These are phyloP conservation scores for Haplosporangium gracile DNA, from an alignment of 192 early-diverging fungal species.

Conservation along the genomic window DNA sequence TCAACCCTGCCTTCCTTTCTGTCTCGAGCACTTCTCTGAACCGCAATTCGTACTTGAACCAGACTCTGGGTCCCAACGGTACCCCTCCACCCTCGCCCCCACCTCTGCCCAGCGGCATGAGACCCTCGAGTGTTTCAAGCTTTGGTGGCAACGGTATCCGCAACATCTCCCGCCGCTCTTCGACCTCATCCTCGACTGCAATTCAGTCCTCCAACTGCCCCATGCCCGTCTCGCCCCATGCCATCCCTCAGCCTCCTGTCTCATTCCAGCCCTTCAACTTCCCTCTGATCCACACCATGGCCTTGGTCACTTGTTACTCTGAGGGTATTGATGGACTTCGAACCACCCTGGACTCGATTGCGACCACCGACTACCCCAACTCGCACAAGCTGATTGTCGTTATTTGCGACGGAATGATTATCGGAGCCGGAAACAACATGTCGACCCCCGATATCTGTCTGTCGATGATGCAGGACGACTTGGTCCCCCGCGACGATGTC, in stretches of 20 bases:
- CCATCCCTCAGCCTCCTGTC: conserved; percentile 55
- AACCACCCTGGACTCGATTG: conserved; percentile 84
- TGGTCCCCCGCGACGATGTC: conserved; percentile 71
- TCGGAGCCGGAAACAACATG: conserved; percentile 79
- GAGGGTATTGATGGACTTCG: conserved; percentile 78
- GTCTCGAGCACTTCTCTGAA: conserved; percentile 30
- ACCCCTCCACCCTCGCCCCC: conserved; percentile 54
- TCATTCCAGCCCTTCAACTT: conserved; percentile 69
- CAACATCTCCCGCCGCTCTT: conserved; percentile 46
- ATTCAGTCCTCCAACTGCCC: conserved; percentile 40
- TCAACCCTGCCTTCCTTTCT: conserved; percentile 47
- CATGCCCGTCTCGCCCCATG: conserved; percentile 51
- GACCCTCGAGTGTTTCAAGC: conserved; percentile 38
- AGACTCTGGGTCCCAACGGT: conserved; percentile 36
- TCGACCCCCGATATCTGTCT: conserved; percentile 86
- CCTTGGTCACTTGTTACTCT: conserved; percentile 85
- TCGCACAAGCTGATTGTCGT: conserved; percentile 85
- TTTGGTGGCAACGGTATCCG: conserved; percentile 38
- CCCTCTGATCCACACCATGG: conserved; percentile 71
- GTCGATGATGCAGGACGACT: conserved; percentile 82
- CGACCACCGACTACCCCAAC: conserved; percentile 80
- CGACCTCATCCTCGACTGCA: conserved; percentile 53
- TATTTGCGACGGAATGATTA: conserved; percentile 86
- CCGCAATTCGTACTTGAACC: conserved; percentile 47
- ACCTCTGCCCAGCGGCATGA: conserved; percentile 36